phyloP scores from a whole-genome alignment of 805 yeast genomes.

The Saturnispora halmiae region DNA sequence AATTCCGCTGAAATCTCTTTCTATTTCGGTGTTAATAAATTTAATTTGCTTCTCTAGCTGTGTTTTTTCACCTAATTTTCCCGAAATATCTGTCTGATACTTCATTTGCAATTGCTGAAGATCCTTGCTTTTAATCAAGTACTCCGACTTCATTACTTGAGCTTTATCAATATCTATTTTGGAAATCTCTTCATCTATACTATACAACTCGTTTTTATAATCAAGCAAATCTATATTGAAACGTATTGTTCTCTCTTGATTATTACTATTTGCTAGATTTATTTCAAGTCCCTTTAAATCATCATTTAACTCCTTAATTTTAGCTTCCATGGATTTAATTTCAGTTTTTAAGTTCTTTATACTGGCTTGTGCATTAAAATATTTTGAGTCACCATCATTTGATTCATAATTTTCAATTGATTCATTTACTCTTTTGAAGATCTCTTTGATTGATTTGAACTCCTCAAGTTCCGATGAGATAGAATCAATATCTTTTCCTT shows the following conservation, averaged over 20 bases:
- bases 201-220: constrained; percentile 30
- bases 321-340: constrained; percentile 1
- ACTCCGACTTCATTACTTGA: constrained; percentile 47
- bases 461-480: constrained; percentile 11
- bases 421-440: constrained; percentile 34
- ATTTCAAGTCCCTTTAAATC: constrained; percentile 57
- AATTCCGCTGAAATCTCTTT: constrained; percentile 62
- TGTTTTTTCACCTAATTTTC: constrained; percentile 75
- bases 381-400: constrained; percentile 27
- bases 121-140: constrained; percentile 46
- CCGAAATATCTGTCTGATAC: constrained; percentile 57
- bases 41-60: constrained; percentile 69
- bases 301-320: constrained; percentile 36
- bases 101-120: constrained; percentile 43
- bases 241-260: constrained; percentile 50
- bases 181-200: constrained; percentile 18
- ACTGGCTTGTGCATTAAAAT: constrained; percentile 23
- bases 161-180: constrained; percentile 39
- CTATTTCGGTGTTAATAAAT: constrained; percentile 48
- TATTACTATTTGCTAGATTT: constrained; percentile 42
- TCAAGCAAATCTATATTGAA: constrained; percentile 38
- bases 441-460: constrained; percentile 38
- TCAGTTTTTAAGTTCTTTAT: constrained; percentile 20
- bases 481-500: constrained; percentile 1
- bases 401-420: constrained; percentile 32